Conservation (phyloP, 768 basidiomycete species). For the Dacryopinax spathularia region DNA sequence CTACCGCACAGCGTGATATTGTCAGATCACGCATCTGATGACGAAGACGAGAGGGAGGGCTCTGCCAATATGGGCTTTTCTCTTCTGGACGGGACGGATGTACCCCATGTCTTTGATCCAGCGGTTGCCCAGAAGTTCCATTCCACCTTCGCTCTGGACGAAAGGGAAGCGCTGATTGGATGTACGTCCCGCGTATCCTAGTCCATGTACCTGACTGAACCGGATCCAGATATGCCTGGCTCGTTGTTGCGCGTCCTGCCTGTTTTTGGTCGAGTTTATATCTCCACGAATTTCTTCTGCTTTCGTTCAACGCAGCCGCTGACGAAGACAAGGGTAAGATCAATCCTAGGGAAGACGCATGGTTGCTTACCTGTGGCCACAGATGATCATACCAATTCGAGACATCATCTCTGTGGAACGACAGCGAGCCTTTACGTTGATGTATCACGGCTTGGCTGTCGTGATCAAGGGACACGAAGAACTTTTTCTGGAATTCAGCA, state of each 20-base stretch:
- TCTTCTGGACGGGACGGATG: conserved; percentile 53
- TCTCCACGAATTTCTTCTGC: conserved; percentile 87
- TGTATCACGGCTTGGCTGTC: conserved; percentile 75
- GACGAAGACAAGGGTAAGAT: conserved; percentile 68
- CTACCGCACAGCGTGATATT: neutral
- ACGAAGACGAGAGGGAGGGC: conserved; percentile 8
- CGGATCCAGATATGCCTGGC: conserved; percentile 65
- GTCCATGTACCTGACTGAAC: neutral
- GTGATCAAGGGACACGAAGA: conserved; percentile 95
- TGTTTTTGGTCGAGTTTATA: conserved; percentile 70
- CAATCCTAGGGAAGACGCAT: neutral
- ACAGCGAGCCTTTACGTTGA: conserved; percentile 76
- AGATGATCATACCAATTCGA: conserved; percentile 91
- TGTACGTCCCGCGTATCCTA: conserved; percentile 42
- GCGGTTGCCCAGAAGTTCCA: conserved; percentile 65
- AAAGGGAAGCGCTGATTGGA: conserved; percentile 73
- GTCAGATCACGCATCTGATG: conserved; percentile 1
- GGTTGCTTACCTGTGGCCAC: conserved; percentile 4
- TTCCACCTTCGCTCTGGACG: conserved; percentile 68
- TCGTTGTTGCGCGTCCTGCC: conserved; percentile 85
- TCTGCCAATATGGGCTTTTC: conserved; percentile 56
- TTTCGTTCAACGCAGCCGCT: conserved; percentile 82
- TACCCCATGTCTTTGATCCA: conserved; percentile 34
- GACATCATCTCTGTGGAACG: conserved; percentile 77
- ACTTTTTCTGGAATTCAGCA: conserved; percentile 86